Evolutionary conservation across 192 early-diverging fungal species (phyloP), one percentile per base, ranked within the genome.

Genomic region (Diversispora eburnea): DNA sequence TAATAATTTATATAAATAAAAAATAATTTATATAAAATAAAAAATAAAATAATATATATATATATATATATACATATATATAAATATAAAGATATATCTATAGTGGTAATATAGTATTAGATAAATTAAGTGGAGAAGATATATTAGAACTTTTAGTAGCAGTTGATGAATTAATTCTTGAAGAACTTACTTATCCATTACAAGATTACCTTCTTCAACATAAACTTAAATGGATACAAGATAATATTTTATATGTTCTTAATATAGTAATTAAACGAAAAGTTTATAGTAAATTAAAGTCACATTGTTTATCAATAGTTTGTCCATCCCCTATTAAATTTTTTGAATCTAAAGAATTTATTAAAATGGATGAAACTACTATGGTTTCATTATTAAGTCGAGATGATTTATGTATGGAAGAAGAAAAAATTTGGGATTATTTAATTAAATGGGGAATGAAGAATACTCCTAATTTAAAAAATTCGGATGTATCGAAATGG

Each of bases 61-160:
- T 49, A 9, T 67, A 52, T 67, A 51, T 42, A 42, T 52, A 1
- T 43, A 39, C 8, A 42, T 70, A 20, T 63, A n/a, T n/a, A n/a
- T n/a, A n/a, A n/a, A n/a, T n/a, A n/a, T n/a, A n/a, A n/a, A 73
- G 72, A 33, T 73, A 73, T 45, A 63, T 73, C 20, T 73, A 73
- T 73, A 73, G 57, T 12, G 61, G 72, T 3, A 42, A 5, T 17
- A 42, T 73, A 17, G 39, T 8, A 39, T 42, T 73, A 19, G 46
- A 62, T 54, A 73, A 61, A 64, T 22, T 57, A 41, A 33, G n/a
- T 4, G 72, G 20, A 42, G 22, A 13, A 64, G 72, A 73, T 52
- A 49, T 73, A 15, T 8, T 73, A 46, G 13, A 51, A 20, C 33
- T 73, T 22, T 45, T 73, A 33, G 9, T 73, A 8, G 72, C 72